Percentiles rank a stretch among this genome's conserved stretches.
Evolutionary conservation across 129 eudicot genomes (phyloP).

Genomic region (Mikania micrantha): DNA sequence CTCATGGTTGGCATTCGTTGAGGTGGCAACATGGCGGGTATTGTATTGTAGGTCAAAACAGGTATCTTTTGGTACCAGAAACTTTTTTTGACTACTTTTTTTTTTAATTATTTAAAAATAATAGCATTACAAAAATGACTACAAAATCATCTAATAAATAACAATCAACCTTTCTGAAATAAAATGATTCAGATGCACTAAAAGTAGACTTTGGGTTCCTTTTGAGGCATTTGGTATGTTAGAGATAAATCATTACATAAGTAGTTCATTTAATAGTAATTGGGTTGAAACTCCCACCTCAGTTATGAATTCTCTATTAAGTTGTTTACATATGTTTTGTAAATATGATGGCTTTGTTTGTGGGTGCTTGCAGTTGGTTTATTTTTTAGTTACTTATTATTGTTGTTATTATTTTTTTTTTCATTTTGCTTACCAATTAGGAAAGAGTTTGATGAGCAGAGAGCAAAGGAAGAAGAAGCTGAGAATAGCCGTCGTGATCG

Average conservation of each 20-base stretch:
- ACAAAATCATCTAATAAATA: no score
- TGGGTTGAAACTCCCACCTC: background rate
- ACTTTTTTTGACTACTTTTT: background rate
- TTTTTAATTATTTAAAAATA: background rate
- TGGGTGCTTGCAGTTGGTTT: background rate
- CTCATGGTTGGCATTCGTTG: no score
- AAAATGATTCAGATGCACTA: background rate
- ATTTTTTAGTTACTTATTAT: background rate
- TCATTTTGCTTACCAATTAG: slow-evolving; percentile 22
- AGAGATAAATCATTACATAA: background rate
- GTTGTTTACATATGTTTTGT: background rate
- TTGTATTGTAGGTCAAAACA: background rate
- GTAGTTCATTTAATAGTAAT: background rate
- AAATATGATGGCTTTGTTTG: background rate
- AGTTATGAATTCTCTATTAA: background rate
- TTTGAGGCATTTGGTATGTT: background rate
- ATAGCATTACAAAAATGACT: background rate
- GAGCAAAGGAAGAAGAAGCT: slow-evolving; percentile 63
- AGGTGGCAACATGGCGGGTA: no score
- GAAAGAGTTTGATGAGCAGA: slow-evolving; percentile 74
- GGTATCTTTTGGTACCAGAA: background rate
- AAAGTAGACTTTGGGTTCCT: background rate
- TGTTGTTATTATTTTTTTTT: no score
- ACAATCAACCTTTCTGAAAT: background rate
- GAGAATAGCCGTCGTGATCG: slow-evolving; percentile 35